A percentile compares a stretch with the other conserved stretches of the same genome.
These are phyloP conservation scores for Yarrowia sp. DNA, from an alignment of 805 yeast genomes.

Conservation along the genomic window DNA sequence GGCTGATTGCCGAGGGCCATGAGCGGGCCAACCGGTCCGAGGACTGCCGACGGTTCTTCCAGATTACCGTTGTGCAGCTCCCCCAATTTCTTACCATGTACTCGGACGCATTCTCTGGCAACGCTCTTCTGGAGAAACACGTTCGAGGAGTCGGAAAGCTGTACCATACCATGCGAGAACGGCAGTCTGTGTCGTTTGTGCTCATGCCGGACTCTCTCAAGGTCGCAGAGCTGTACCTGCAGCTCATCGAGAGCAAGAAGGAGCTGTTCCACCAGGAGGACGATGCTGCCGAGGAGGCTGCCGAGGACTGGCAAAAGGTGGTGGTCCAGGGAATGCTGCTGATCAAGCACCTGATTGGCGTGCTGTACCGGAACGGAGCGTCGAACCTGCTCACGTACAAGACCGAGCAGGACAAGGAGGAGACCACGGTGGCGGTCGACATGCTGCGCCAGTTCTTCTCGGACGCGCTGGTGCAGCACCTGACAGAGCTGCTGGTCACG, in stretches of 20 bases:
- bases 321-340: conserved; percentile 65
- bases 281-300: conserved; percentile 58
- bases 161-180: conserved; percentile 63
- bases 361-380: conserved; percentile 71
- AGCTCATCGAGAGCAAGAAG: conserved; percentile 69
- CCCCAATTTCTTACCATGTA: conserved; percentile 48
- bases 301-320: conserved; percentile 75
- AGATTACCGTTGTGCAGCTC: conserved; percentile 50
- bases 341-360: conserved; percentile 67
- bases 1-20: conserved; percentile 78
- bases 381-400: conserved; percentile 59
- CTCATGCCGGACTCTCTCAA: conserved; percentile 68
- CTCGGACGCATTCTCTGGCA: conserved; percentile 69
- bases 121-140: conserved; percentile 70
- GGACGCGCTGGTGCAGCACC: conserved; percentile 59
- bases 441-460: conserved; percentile 64
- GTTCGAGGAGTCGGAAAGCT: conserved; percentile 78
- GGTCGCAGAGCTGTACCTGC: conserved; percentile 66
- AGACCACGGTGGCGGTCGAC: conserved; percentile 60
- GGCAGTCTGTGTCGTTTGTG: conserved; percentile 73
- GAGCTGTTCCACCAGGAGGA: conserved; percentile 56
- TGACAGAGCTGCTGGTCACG: conserved; percentile 71
- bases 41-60: conserved; percentile 67
- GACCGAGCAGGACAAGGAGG: conserved; percentile 69
- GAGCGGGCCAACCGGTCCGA: conserved; percentile 69